phyloP scores from a whole-genome alignment of 1,284 basidiomycete species.

The Somion occarium region DNA sequence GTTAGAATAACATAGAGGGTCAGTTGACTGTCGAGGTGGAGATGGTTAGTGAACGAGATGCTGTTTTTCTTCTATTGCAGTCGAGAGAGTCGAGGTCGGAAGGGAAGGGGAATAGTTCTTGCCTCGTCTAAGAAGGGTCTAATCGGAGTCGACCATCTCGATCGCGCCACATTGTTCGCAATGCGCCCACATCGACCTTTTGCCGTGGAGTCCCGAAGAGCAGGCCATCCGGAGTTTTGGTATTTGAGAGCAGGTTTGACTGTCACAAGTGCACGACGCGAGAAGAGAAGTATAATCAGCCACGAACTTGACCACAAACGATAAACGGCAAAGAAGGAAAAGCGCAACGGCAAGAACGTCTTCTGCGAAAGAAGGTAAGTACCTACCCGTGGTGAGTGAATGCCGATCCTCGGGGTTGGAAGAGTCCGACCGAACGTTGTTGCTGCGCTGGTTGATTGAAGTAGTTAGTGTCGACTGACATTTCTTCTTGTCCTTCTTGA shows the following conservation, averaged over 20 bases:
- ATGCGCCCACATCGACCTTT: constrained; percentile 75
- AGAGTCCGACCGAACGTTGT: constrained; percentile 46
- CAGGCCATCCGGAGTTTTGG: constrained; percentile 47
- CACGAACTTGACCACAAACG: constrained; percentile 5
- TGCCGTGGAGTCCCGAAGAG: constrained; percentile 30
- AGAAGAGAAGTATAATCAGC: no score
- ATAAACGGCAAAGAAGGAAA: no score
- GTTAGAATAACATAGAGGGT: constrained; percentile 1
- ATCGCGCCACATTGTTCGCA: constrained; percentile 85
- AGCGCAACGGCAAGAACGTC: neutral
- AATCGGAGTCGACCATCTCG: constrained; percentile 78
- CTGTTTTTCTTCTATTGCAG: neutral
- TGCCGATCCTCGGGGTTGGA: constrained; percentile 54
- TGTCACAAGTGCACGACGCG: constrained; percentile 21
- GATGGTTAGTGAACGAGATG: neutral
- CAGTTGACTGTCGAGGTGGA: neutral
- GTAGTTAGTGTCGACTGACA: constrained; percentile 45
- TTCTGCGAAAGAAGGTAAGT: neutral
- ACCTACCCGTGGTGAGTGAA: constrained; percentile 73
- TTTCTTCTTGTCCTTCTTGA: constrained; percentile 36
- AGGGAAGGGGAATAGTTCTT: constrained; percentile 1
- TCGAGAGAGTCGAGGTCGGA: neutral
- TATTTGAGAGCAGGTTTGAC: constrained; percentile 69
- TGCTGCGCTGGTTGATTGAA: constrained; percentile 33
- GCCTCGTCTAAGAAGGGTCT: constrained; percentile 10